Evolutionary conservation across 805 yeast genomes (phyloP).

Genomic region (Candida ulmi): DNA sequence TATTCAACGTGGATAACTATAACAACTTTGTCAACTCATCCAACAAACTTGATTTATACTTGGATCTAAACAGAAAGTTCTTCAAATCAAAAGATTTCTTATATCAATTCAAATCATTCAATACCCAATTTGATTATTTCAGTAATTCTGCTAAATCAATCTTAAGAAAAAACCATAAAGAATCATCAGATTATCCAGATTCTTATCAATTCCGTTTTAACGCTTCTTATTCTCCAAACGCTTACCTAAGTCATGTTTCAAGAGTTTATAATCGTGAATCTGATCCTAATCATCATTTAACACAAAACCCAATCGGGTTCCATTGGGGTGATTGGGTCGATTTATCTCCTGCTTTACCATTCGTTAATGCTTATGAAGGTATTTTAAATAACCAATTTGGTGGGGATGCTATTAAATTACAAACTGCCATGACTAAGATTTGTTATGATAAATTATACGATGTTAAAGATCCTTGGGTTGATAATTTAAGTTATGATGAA

Average conservation of each 20-base stretch:
- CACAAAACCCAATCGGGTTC: conserved; percentile 11
- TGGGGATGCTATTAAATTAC: conserved; percentile 4
- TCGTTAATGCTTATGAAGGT: conserved; percentile 21
- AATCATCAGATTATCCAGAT: conserved; percentile 4
- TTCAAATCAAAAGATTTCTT: conserved; percentile 16
- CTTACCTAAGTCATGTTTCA: conserved; percentile 8
- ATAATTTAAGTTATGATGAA: conserved; percentile 11
- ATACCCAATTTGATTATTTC: conserved; percentile 5
- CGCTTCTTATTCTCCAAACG: conserved; percentile 15
- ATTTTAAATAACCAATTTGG: not conserved
- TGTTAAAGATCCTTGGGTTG: conserved; percentile 21
- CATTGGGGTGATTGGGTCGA: conserved; percentile 32
- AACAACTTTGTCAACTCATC: conserved; percentile 14
- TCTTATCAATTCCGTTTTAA: conserved; percentile 7
- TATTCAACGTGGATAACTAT: conserved; percentile 17
- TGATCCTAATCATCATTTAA: conserved; percentile 13
- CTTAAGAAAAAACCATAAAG: not conserved
- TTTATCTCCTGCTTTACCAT: conserved; percentile 21
- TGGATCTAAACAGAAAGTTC: conserved; percentile 14
- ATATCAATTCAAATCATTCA: conserved; percentile 13
- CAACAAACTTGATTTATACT: conserved; percentile 13
- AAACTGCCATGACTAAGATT: conserved; percentile 7
- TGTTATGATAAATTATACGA: conserved; percentile 20
- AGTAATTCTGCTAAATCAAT: conserved; percentile 1
- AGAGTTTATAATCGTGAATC: conserved; percentile 8